phyloP scores from a whole-genome alignment of 225 moss, liverwort and hornwort genomes.

The Sphagnum contortum region DNA sequence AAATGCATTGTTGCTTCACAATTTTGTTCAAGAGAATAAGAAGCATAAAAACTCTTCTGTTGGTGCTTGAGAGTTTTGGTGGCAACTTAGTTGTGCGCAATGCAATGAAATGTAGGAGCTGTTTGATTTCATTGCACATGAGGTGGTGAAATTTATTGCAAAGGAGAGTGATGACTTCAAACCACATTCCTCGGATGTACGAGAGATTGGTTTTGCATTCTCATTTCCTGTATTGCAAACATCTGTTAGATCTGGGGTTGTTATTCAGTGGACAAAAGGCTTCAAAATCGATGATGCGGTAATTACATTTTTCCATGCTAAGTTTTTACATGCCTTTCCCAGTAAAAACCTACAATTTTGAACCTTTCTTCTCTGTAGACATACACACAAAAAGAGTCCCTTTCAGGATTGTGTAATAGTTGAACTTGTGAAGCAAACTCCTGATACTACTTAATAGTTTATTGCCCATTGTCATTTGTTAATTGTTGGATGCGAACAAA shows the following conservation, averaged over 20 bases:
- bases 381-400: no score
- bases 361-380: no score
- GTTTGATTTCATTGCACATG: slow-evolving; percentile 66
- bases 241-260: slow-evolving; percentile 50
- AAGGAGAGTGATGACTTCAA: slow-evolving; percentile 64
- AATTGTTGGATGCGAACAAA: no score
- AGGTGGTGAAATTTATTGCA: slow-evolving; percentile 45
- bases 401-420: no score
- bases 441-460: neutral
- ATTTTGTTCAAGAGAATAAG: neutral
- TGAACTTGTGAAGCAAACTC: neutral
- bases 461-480: neutral
- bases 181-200: slow-evolving; percentile 20
- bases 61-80: no score
- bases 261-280: slow-evolving; percentile 82
- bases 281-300: slow-evolving; percentile 77
- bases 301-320: neutral
- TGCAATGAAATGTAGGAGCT: slow-evolving; percentile 33
- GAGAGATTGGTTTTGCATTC: slow-evolving; percentile 83
- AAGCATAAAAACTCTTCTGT: no score
- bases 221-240: slow-evolving; percentile 84
- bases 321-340: no score
- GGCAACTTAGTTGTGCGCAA: neutral
- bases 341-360: no score
- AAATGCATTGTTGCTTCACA: neutral